Evolutionary conservation across 805 yeast genomes (phyloP).

Genomic region (Wickerhamomyces alni): DNA sequence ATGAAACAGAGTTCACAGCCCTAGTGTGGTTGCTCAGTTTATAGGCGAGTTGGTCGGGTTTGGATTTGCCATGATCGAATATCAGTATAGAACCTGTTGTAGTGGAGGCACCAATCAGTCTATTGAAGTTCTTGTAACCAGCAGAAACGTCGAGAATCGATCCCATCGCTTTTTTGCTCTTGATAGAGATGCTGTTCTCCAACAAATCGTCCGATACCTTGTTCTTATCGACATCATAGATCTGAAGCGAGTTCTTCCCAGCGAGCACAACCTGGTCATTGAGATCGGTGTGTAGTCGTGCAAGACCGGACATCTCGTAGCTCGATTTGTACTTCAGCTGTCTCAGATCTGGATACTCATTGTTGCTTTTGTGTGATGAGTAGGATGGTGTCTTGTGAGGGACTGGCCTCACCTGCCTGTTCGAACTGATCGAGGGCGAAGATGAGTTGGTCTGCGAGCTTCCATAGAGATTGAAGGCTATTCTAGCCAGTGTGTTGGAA

Average conservation of each 20-base stretch:
- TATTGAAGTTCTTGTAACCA: constrained; percentile 34
- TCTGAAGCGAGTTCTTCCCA: constrained; percentile 36
- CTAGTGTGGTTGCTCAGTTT: constrained; percentile 36
- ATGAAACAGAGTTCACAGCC: constrained; percentile 40
- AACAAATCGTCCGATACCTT: constrained; percentile 31
- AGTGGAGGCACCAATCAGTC: constrained; percentile 37
- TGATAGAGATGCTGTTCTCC: constrained; percentile 18
- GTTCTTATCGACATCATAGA: constrained; percentile 29
- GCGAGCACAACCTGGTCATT: constrained; percentile 30
- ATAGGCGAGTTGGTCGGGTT: constrained; percentile 24
- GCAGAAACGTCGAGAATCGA: constrained; percentile 37
- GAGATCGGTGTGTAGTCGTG: constrained; percentile 14
- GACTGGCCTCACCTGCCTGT: constrained; percentile 7
- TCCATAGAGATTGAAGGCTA: constrained; percentile 59
- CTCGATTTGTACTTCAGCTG: constrained; percentile 24
- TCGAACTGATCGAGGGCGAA: constrained; percentile 13
- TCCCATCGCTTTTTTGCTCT: constrained; percentile 31
- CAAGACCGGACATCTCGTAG: constrained; percentile 25
- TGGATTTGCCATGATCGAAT: constrained; percentile 23
- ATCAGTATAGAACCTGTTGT: constrained; percentile 42
- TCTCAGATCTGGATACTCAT: constrained; percentile 2
- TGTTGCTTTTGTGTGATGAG: neutral
- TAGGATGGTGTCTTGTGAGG: constrained; percentile 1
- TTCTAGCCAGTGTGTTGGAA: constrained; percentile 36
- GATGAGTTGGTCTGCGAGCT: constrained; percentile 10